phyloP scores from a whole-genome alignment of 345 rosid species.

The Eucalyptus pumila region DNA sequence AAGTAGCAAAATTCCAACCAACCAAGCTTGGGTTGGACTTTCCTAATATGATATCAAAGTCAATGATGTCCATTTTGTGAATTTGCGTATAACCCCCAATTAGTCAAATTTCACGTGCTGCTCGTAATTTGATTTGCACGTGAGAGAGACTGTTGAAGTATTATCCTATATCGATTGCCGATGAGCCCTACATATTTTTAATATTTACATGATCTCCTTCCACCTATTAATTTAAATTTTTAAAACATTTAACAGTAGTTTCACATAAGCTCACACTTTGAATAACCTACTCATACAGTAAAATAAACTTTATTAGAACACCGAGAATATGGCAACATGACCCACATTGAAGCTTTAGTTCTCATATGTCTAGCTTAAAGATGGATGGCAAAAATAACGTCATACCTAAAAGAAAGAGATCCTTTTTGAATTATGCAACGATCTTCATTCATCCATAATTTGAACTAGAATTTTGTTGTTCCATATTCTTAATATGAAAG shows the following conservation, averaged over 20 bases:
- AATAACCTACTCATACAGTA: background rate
- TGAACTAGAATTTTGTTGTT: background rate
- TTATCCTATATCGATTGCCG: too few relatives aligned
- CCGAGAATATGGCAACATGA: background rate
- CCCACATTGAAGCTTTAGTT: background rate
- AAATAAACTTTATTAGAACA: background rate
- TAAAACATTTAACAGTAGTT: too few relatives aligned
- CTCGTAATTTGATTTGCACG: too few relatives aligned
- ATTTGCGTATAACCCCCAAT: too few relatives aligned
- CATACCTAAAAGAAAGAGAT: background rate
- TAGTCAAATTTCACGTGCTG: too few relatives aligned
- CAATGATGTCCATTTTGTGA: too few relatives aligned
- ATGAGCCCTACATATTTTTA: too few relatives aligned
- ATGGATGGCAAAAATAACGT: background rate
- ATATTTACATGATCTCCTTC: too few relatives aligned
- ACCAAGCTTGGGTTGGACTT: too few relatives aligned
- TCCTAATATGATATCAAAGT: too few relatives aligned
- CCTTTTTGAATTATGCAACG: background rate
- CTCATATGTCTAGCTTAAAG: background rate
- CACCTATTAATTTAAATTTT: too few relatives aligned
- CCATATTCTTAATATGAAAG: background rate
- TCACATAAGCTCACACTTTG: background rate
- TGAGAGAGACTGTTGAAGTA: too few relatives aligned
- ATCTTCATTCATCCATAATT: background rate
- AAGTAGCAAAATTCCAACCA: background rate